These are phyloP conservation scores for Scedosporium dehoogii DNA, from an alignment of 2,329 filamentous ascomycete species.

Conservation along the genomic window DNA sequence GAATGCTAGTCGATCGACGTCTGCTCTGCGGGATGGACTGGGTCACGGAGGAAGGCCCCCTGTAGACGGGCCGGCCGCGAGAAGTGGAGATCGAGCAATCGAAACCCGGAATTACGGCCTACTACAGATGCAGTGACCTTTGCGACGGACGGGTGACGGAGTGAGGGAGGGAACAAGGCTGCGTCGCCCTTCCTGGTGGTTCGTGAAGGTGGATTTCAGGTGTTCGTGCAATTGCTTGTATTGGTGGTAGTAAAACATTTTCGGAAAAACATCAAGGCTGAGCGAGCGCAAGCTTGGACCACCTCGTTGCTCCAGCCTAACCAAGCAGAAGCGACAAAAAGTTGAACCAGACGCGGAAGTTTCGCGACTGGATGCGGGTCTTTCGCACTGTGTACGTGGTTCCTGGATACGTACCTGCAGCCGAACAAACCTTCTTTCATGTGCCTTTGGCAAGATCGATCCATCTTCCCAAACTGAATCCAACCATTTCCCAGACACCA, in stretches of 20 bases:
- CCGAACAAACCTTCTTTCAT: neutral
- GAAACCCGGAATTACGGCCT: neutral
- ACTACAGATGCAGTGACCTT: neutral
- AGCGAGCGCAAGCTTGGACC: constrained; percentile 3
- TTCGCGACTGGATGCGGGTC: constrained; percentile 4
- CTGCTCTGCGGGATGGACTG: neutral
- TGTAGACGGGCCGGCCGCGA: neutral
- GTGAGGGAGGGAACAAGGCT: neutral
- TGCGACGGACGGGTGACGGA: neutral
- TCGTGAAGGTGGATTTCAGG: neutral
- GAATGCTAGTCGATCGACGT: neutral
- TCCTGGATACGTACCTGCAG: too few relatives aligned
- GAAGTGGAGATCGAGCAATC: neutral
- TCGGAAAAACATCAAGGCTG: constrained; percentile 4
- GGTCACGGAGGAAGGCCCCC: neutral
- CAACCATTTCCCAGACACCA: neutral
- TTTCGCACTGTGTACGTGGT: too few relatives aligned
- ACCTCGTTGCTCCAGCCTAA: neutral
- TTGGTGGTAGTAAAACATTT: neutral
- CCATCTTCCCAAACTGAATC: too few relatives aligned
- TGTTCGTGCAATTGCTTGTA: neutral
- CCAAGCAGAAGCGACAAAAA: neutral
- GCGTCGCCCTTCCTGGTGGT: neutral
- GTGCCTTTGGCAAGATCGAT: neutral
- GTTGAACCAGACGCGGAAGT: constrained; percentile 10